phyloP scores from a whole-genome alignment of 305 asterid genomes.

The Andrographis paniculata region DNA sequence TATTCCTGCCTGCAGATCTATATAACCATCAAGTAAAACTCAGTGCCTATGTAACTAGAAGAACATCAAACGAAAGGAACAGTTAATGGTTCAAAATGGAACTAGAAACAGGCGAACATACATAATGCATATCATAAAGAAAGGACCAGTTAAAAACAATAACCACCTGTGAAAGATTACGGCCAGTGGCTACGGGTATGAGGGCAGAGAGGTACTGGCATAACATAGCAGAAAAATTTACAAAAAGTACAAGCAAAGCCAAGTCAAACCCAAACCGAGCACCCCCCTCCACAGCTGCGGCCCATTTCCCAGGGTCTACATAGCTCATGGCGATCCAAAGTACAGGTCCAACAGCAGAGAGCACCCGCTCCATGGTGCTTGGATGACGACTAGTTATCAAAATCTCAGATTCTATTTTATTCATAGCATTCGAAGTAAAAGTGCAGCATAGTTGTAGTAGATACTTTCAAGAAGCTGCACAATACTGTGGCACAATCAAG shows the following conservation, averaged over 20 bases:
- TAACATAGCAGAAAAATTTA: constrained; percentile 61
- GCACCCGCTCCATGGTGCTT: constrained; percentile 37
- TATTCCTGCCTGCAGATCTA: constrained; percentile 92
- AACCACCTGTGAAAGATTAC: constrained; percentile 78
- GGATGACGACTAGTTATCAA: constrained; percentile 26
- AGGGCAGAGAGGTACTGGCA: constrained; percentile 88
- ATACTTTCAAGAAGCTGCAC: constrained; percentile 20
- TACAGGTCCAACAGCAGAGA: constrained; percentile 73
- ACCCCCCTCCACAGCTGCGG: constrained; percentile 88
- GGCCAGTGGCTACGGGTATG: constrained; percentile 73
- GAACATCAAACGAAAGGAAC: neutral
- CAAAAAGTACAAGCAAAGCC: constrained; percentile 44
- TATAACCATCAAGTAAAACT: constrained; percentile 21
- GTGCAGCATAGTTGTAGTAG: constrained; percentile 24
- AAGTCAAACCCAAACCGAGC: constrained; percentile 78
- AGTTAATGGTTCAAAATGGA: too few species aligned
- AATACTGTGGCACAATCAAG: neutral
- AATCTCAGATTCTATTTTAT: constrained; percentile 49
- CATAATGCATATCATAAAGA: too few species aligned
- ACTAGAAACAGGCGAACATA: too few species aligned
- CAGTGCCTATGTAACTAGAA: neutral
- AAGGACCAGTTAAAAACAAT: too few species aligned
- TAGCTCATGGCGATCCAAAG: constrained; percentile 78
- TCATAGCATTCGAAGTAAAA: constrained; percentile 14
- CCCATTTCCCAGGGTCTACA: constrained; percentile 98